Evolutionary conservation across 139 green algal species (phyloP).

Genomic region (Coccomyxa sp.): DNA sequence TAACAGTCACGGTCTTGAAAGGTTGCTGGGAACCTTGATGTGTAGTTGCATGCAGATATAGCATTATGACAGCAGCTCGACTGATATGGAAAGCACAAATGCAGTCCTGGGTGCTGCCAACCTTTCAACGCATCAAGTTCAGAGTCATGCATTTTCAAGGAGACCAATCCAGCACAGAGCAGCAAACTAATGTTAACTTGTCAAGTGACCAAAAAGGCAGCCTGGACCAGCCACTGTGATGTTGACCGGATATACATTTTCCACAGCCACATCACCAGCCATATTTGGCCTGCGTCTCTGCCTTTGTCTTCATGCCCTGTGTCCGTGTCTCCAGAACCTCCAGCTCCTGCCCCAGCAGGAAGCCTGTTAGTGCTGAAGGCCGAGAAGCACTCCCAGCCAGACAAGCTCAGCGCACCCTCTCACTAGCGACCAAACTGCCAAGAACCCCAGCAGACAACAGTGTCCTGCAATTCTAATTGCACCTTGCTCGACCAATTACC

Average conservation of each 20-base stretch:
- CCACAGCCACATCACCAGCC: constrained; percentile 7
- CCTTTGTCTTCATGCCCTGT: constrained; percentile 57
- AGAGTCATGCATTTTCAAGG: no score
- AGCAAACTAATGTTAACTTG: neutral
- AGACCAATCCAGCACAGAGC: neutral
- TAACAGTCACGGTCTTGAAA: no score
- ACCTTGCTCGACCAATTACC: neutral
- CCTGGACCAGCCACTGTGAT: no score
- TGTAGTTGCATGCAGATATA: no score
- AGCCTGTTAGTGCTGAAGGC: neutral
- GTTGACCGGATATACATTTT: no score
- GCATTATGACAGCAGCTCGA: no score
- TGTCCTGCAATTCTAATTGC: neutral
- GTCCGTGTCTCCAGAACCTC: constrained; percentile 57
- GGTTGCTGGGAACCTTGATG: no score
- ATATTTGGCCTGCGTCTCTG: constrained; percentile 69
- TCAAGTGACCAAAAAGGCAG: neutral
- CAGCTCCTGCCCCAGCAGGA: constrained; percentile 43
- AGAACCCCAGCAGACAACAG: no score
- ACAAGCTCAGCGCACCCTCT: neutral
- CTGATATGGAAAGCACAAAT: no score
- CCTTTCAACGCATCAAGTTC: no score
- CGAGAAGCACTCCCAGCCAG: neutral
- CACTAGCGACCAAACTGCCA: neutral
- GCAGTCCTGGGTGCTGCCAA: no score